These are phyloP conservation scores for Crocinoboletus sp. DNA, from an alignment of 1,284 basidiomycete species.

Conservation along the genomic window DNA sequence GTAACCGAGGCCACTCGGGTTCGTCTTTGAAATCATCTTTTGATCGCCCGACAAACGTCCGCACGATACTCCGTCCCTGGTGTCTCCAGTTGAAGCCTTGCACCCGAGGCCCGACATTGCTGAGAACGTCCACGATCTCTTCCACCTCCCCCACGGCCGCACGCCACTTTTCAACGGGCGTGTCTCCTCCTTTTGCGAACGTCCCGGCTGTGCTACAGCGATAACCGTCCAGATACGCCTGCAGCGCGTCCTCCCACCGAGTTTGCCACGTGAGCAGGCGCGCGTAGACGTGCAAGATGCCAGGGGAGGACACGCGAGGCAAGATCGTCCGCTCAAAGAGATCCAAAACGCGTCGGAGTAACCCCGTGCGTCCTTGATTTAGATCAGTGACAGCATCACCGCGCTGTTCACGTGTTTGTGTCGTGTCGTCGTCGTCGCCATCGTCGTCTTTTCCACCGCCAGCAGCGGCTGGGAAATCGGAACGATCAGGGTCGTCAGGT, in stretches of 20 bases:
- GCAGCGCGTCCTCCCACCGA: slow-evolving; percentile 72
- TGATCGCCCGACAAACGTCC: slow-evolving; percentile 83
- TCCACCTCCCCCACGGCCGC: slow-evolving; percentile 75
- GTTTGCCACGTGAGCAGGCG: slow-evolving; percentile 71
- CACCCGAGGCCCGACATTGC: slow-evolving; percentile 75
- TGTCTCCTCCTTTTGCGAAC: slow-evolving; percentile 61
- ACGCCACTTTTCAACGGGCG: slow-evolving; percentile 61
- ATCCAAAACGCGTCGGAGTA: slow-evolving; percentile 55
- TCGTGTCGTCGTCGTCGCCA: too few species aligned
- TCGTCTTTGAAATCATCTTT: slow-evolving; percentile 87
- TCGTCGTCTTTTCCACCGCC: slow-evolving; percentile 1
- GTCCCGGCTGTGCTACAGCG: slow-evolving; percentile 67
- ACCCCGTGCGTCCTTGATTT: slow-evolving; percentile 68
- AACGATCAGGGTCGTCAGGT: slow-evolving; percentile 29
- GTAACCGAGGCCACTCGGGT: slow-evolving; percentile 73
- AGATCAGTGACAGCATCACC: slow-evolving; percentile 35
- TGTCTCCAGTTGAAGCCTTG: slow-evolving; percentile 70
- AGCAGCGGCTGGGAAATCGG: not conserved
- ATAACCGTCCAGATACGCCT: slow-evolving; percentile 83
- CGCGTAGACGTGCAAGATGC: slow-evolving; percentile 79
- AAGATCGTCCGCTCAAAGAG: slow-evolving; percentile 79
- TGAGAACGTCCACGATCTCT: slow-evolving; percentile 79
- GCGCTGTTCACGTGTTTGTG: slow-evolving; percentile 3
- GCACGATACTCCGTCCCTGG: slow-evolving; percentile 83
- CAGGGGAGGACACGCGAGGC: slow-evolving; percentile 68